These are phyloP conservation scores for Neoarthrinium moseri DNA, from an alignment of 2,329 filamentous ascomycete species.

Conservation along the genomic window DNA sequence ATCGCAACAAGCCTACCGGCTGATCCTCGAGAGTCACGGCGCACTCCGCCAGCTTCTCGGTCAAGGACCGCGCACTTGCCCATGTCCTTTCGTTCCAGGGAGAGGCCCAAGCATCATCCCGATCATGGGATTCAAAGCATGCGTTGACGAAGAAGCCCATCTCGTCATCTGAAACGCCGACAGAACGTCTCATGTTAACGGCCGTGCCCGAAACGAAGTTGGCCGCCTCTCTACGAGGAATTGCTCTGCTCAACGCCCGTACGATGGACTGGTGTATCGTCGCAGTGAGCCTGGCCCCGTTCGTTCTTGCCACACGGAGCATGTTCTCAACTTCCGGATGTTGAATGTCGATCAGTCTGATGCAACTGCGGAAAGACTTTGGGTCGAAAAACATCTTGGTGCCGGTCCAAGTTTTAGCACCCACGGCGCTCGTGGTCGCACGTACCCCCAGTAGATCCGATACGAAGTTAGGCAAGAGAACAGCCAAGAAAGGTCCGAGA, in stretches of 20 bases:
- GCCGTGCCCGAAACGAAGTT: conserved; percentile 1
- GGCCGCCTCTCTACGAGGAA: background rate
- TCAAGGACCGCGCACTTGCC: background rate
- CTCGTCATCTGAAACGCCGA: background rate
- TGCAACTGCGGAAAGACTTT: background rate
- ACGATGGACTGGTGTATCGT: conserved; percentile 1
- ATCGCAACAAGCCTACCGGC: background rate
- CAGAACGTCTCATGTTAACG: conserved; percentile 5
- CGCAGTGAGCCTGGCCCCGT: background rate
- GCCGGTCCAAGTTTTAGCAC: conserved; percentile 2
- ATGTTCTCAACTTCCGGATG: background rate
- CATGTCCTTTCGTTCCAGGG: background rate
- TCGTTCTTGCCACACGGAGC: background rate
- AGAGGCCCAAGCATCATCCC: background rate
- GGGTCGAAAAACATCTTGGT: background rate
- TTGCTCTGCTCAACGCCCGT: conserved; percentile 1
- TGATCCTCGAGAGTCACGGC: conserved; percentile 4
- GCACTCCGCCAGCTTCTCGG: conserved; percentile 1
- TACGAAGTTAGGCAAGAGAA: conserved; percentile 4
- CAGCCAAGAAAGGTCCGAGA: conserved; percentile 3
- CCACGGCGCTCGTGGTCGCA: background rate
- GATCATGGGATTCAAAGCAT: background rate
- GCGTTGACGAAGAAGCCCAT: conserved; percentile 7
- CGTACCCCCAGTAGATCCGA: conserved; percentile 1
- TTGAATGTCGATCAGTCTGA: background rate